These are phyloP conservation scores for Pyronema omphalodes DNA, from an alignment of 495 filamentous ascomycete species.

Conservation along the genomic window DNA sequence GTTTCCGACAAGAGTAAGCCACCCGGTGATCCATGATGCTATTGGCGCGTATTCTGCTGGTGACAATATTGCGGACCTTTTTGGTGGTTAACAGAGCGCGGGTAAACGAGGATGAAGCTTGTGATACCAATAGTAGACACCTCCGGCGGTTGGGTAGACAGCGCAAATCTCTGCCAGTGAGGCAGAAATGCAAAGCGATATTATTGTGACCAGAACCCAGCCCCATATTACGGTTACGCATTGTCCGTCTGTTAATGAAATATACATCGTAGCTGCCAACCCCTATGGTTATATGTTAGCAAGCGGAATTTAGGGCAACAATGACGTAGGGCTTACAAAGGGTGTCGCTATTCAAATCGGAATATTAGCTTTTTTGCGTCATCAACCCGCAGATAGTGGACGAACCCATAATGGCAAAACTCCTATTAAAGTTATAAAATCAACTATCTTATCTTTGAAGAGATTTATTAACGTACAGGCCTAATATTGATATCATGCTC, in stretches of 20 bases:
- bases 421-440: constrained; percentile 5
- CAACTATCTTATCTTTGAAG: neutral
- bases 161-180: constrained; percentile 32
- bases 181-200: constrained; percentile 28
- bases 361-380: neutral
- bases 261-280: constrained; percentile 42
- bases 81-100: neutral
- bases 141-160: constrained; percentile 30
- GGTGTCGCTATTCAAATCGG: constrained; percentile 10
- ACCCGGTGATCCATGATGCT: constrained; percentile 32
- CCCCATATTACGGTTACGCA: constrained; percentile 32
- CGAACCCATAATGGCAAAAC: constrained; percentile 26
- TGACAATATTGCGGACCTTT: constrained; percentile 31
- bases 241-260: constrained; percentile 46
- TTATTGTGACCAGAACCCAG: constrained; percentile 30
- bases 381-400: neutral
- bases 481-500: constrained; percentile 47
- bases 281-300: constrained; percentile 12
- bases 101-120: neutral
- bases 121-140: constrained; percentile 33
- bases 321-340: constrained; percentile 16
- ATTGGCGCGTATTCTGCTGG: constrained; percentile 30
- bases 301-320: constrained; percentile 1
- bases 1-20: constrained; percentile 34
- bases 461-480: constrained; percentile 30